phyloP scores from a whole-genome alignment of 2,329 filamentous ascomycete species.

The Beauveria sp. region DNA sequence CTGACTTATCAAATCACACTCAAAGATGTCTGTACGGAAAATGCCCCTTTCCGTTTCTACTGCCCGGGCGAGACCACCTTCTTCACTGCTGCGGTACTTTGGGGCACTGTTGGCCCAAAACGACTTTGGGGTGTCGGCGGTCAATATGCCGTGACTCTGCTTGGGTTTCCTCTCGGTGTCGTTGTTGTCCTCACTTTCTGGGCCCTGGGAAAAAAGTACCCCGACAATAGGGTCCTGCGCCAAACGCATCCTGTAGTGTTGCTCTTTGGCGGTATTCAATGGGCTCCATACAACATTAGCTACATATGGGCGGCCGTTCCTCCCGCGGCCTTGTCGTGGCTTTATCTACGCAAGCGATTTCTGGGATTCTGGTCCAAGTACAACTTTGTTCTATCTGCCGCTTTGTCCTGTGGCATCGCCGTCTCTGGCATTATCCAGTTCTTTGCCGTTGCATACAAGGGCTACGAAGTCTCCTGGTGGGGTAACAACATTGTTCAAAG shows the following conservation, averaged over 20 bases:
- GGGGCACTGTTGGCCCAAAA: constrained; percentile 43
- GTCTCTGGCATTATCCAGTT: constrained; percentile 35
- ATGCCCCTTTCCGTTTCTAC: constrained; percentile 28
- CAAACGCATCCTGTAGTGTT: constrained; percentile 36
- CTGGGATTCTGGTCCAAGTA: constrained; percentile 41
- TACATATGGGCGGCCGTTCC: constrained; percentile 41
- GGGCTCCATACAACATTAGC: constrained; percentile 38
- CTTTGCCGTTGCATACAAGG: constrained; percentile 35
- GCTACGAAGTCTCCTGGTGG: constrained; percentile 31
- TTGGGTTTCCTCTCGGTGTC: constrained; percentile 33
- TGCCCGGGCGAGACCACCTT: constrained; percentile 32
- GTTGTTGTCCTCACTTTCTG: constrained; percentile 29
- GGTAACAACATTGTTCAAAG: constrained; percentile 26
- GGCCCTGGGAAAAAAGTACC: constrained; percentile 27
- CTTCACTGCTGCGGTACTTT: constrained; percentile 34
- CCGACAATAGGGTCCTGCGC: constrained; percentile 24
- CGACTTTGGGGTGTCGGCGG: constrained; percentile 31
- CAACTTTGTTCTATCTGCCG: constrained; percentile 35
- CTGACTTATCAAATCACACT: constrained; percentile 32
- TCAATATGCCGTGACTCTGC: constrained; percentile 29
- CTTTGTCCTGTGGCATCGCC: constrained; percentile 34
- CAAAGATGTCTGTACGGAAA: constrained; percentile 28
- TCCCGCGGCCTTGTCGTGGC: constrained; percentile 39
- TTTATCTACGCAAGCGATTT: constrained; percentile 37
- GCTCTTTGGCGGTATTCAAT: constrained; percentile 30